phyloP scores from a whole-genome alignment of 2,329 filamentous ascomycete genomes.

The Colletotrichum limetticola region DNA sequence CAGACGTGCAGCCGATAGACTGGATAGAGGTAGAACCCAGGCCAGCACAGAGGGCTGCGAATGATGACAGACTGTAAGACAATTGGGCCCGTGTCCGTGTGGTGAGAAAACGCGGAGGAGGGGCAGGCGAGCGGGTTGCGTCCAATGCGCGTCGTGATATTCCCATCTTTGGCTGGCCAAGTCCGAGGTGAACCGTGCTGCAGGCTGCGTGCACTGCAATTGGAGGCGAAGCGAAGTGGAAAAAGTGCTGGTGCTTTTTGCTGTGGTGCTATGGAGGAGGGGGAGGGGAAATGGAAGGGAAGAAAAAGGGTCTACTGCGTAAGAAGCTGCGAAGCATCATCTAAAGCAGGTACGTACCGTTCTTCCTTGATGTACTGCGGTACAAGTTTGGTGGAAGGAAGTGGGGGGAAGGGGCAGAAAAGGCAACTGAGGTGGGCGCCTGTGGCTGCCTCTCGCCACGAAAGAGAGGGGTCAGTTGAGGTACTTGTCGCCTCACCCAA shows the following conservation, averaged over 20 bases:
- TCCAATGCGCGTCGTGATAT: slow-evolving; percentile 16
- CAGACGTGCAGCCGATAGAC: background rate
- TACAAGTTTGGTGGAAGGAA: background rate
- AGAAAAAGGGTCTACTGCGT: background rate
- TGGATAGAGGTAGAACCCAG: background rate
- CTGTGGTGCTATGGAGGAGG: background rate
- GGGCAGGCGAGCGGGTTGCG: background rate
- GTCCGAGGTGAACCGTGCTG: background rate
- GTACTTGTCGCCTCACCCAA: background rate
- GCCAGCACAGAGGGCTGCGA: background rate
- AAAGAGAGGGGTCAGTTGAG: background rate
- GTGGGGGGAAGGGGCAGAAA: slow-evolving; percentile 11
- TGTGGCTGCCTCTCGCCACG: slow-evolving; percentile 18
- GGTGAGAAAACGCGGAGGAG: background rate
- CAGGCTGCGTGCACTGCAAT: background rate
- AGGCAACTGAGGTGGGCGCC: slow-evolving; percentile 21
- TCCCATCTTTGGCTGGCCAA: background rate
- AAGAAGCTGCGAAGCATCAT: too few species aligned
- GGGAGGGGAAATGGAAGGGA: slow-evolving; percentile 2
- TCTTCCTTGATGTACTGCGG: too few species aligned
- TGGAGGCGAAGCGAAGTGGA: slow-evolving; percentile 24
- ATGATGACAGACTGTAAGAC: background rate
- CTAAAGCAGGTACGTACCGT: background rate
- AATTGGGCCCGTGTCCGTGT: background rate
- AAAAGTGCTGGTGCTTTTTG: slow-evolving; percentile 14